Evolutionary conservation across 208 protist genomes (phyloP).

Genomic region (Leishmania amazonensis): DNA sequence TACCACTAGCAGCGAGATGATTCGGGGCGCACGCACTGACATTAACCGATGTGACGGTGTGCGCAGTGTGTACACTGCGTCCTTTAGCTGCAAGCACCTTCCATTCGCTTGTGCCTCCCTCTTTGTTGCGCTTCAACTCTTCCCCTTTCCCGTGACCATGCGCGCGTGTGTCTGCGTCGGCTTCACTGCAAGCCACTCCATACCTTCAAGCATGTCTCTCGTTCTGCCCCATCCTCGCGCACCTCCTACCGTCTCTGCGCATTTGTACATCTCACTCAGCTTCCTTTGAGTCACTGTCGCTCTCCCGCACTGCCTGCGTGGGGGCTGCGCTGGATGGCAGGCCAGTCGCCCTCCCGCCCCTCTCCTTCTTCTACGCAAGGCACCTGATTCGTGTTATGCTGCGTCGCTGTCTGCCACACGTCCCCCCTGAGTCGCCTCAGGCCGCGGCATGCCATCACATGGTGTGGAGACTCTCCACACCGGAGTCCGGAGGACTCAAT

Average conservation of each 20-base stretch:
- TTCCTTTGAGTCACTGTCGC: neutral
- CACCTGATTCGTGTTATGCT: no score
- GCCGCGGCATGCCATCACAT: no score
- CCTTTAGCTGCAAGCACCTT: neutral
- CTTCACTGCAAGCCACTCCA: neutral
- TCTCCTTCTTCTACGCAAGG: neutral
- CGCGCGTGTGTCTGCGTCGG: neutral
- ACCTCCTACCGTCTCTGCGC: neutral
- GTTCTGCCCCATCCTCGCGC: neutral
- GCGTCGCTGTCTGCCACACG: no score
- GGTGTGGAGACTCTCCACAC: no score
- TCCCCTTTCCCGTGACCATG: neutral
- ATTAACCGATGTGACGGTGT: neutral
- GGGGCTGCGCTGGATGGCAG: neutral
- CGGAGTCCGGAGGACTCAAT: no score
- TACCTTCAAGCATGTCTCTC: neutral
- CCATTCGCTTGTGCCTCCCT: neutral
- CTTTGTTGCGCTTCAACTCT: neutral
- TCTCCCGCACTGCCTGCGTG: neutral
- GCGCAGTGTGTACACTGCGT: neutral
- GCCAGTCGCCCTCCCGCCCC: neutral
- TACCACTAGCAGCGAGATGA: neutral
- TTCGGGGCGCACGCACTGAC: neutral
- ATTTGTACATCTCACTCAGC: neutral
- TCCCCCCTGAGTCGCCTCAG: no score